Evolutionary conservation across 108 stramenopile genomes (phyloP).

Genomic region (Asterionellopsis glacialis): DNA sequence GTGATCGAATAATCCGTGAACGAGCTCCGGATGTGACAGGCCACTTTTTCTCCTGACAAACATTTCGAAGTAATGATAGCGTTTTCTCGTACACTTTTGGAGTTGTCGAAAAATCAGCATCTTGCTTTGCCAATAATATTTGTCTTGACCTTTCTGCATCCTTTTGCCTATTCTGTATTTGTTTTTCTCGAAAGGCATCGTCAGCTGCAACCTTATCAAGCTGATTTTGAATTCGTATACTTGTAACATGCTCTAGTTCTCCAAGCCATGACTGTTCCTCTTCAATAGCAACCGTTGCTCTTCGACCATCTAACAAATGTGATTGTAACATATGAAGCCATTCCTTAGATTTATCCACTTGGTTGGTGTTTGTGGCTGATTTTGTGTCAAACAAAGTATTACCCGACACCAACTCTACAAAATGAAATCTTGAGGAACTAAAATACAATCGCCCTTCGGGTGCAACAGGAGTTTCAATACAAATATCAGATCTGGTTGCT

Average conservation of each 20-base stretch:
- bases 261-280: constrained; percentile 34
- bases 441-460: constrained; percentile 45
- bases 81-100: background rate
- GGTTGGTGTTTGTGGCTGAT: too few species aligned
- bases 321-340: background rate
- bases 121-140: too few species aligned
- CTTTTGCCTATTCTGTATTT: background rate
- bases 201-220: background rate
- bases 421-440: constrained; percentile 50
- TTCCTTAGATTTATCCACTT: background rate
- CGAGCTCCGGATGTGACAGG: constrained; percentile 64
- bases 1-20: constrained; percentile 41
- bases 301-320: background rate
- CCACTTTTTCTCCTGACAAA: constrained; percentile 40
- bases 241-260: constrained; percentile 22
- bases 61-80: constrained; percentile 28
- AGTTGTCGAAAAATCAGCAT: background rate
- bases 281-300: background rate
- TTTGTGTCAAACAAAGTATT: constrained; percentile 19
- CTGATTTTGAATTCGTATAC: constrained; percentile 12
- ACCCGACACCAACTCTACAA: constrained; percentile 41
- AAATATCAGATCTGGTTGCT: constrained; percentile 29
- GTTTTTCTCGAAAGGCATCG: background rate
- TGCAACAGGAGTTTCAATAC: constrained; percentile 40
- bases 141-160: too few species aligned